Evolutionary conservation across 1,284 basidiomycete genomes (phyloP), one percentile per base, ranked within the genome.

Genomic region (Sporisorium scitamineum): DNA sequence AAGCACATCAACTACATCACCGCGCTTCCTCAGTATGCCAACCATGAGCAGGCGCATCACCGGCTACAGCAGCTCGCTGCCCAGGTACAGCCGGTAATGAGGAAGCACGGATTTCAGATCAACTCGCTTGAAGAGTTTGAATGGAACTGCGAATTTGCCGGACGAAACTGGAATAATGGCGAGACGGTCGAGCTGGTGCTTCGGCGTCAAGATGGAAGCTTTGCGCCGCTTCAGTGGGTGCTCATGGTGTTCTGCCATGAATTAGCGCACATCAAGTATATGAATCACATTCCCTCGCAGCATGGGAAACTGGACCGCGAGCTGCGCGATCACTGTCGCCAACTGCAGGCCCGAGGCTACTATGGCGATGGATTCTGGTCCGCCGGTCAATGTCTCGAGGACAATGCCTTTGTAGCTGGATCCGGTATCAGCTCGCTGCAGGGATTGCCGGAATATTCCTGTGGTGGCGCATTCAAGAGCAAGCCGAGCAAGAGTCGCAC

Each of bases 341-440:
- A 76, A 2, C 56, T 80, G 16, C 80, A 80, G 44, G 27, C 52
- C n/a, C 60, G 70, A 51, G 80, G 80, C 50, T 81, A 81, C 59
- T 77, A 59, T 34, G 80, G 80, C 31, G 80, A 81, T 51, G 80
- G 80, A 14, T 73, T 81, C 47, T 81, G 80, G 80, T 79, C 76
- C 1, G 67, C 76, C 0, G 80, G 80, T 22, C 67, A 72, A 52
- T 57, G 69, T 24, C 61, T 81, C 32, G 27, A 73, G 18, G 70
- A 75, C 42, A 71, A 72, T 29, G 73, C 60, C 2, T 76, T 74
- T 24, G 65, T 76, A 1, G 57, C 69, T 1, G 80, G 76, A 3
- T 57, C 26, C 10, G 70, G 76, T n/a, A 69, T 72, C 42, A 39
- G 61, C 53, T 61, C 62, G n/a, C 47, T 70, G 1, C 61, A 64